Conservation (phyloP, 352 stramenopile species). For the Phytophthora sp. region DNA sequence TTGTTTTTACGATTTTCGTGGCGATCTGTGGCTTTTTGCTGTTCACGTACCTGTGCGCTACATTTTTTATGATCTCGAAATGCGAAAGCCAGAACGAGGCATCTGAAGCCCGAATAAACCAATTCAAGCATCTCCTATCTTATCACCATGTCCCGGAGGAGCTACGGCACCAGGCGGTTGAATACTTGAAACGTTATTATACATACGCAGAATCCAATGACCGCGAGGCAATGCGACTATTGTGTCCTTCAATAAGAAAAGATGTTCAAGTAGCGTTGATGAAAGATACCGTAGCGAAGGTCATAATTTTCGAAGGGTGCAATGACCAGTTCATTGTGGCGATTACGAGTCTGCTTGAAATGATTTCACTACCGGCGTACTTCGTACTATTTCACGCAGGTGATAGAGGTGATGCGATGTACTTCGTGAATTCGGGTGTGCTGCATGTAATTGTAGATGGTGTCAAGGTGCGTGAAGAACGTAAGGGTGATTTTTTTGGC, state of each 20-base stretch:
- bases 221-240: conserved; percentile 55
- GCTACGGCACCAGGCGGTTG: conserved; percentile 55
- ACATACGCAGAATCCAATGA: conserved; percentile 74
- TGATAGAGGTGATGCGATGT: conserved; percentile 72
- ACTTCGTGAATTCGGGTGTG: conserved; percentile 69
- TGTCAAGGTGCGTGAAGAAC: conserved; percentile 65
- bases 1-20: conserved; percentile 72
- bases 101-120: conserved; percentile 70
- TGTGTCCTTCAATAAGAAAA: conserved; percentile 72
- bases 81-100: conserved; percentile 61
- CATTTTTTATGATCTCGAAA: conserved; percentile 83
- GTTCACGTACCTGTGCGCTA: conserved; percentile 75
- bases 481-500: conserved; percentile 69
- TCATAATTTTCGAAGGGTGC: conserved; percentile 68
- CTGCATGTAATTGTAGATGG: conserved; percentile 62
- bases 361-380: conserved; percentile 63
- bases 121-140: conserved; percentile 73
- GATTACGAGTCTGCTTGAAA: conserved; percentile 65
- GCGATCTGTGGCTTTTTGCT: conserved; percentile 67
- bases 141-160: conserved; percentile 65
- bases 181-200: conserved; percentile 66
- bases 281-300: conserved; percentile 58
- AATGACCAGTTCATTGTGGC: conserved; percentile 71
- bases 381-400: conserved; percentile 54
- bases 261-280: conserved; percentile 69